Percentiles rank a stretch among this genome's conserved stretches.
These are phyloP conservation scores for Ramaria sp. DNA, from an alignment of 768 basidiomycete genomes.

Conservation along the genomic window DNA sequence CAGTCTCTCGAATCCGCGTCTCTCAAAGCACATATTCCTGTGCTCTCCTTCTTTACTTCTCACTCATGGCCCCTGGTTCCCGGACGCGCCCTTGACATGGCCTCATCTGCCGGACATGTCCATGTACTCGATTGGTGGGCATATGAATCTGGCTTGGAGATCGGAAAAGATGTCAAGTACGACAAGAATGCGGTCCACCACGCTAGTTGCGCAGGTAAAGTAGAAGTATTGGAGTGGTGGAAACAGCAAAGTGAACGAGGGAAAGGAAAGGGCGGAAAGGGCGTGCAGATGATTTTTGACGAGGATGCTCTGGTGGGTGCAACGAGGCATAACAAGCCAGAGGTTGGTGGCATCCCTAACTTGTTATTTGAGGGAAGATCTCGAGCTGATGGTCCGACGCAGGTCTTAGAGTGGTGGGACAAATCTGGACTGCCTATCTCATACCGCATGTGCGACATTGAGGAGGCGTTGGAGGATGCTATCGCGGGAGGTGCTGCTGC, in stretches of 20 bases:
- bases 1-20: constrained; percentile 72
- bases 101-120: constrained; percentile 67
- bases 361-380: background rate
- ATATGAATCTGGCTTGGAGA: constrained; percentile 53
- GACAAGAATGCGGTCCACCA: constrained; percentile 68
- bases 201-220: constrained; percentile 70
- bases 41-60: constrained; percentile 34
- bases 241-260: constrained; percentile 23
- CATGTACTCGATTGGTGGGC: constrained; percentile 81
- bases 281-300: constrained; percentile 68
- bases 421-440: constrained; percentile 67
- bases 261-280: constrained; percentile 27
- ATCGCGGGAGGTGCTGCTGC: constrained; percentile 70
- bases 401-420: constrained; percentile 73
- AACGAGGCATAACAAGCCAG: constrained; percentile 70
- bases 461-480: constrained; percentile 83
- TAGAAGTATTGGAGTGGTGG: constrained; percentile 82
- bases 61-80: constrained; percentile 64
- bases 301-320: constrained; percentile 71
- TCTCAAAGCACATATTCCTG: constrained; percentile 61
- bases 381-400: background rate
- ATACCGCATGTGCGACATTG: constrained; percentile 85
- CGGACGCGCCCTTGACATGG: constrained; percentile 79
- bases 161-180: constrained; percentile 37
- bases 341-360: constrained; percentile 27